phyloP scores from a whole-genome alignment of 108 stramenopile species.

The Asterionellopsis glacialis region DNA sequence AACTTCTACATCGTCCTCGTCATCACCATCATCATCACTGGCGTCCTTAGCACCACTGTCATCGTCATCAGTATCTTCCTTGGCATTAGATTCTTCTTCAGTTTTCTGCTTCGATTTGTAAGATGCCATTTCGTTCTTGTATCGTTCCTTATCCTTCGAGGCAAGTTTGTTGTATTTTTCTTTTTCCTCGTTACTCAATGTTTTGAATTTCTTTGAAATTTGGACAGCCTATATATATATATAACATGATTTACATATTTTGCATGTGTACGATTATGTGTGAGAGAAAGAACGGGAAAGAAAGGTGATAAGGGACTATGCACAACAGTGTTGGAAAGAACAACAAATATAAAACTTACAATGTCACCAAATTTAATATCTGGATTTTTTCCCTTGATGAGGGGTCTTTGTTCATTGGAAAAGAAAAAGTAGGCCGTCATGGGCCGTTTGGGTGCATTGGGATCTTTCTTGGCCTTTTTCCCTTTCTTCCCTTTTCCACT shows the following conservation, averaged over 20 bases:
- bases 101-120: constrained; percentile 9
- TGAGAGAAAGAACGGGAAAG: too few relatives aligned
- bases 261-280: too few relatives aligned
- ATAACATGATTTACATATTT: too few relatives aligned
- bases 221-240: background rate
- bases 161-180: constrained; percentile 2
- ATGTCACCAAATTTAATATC: constrained; percentile 3
- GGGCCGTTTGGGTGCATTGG: constrained; percentile 25
- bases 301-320: too few relatives aligned
- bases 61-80: background rate
- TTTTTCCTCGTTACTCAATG: background rate
- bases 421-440: constrained; percentile 23
- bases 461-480: constrained; percentile 27
- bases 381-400: constrained; percentile 21
- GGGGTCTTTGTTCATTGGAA: constrained; percentile 10
- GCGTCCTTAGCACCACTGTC: background rate
- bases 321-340: too few relatives aligned
- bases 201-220: constrained; percentile 4
- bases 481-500: constrained; percentile 7
- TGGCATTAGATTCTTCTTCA: constrained; percentile 18
- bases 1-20: background rate
- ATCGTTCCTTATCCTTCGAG: constrained; percentile 6
- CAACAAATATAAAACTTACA: background rate
- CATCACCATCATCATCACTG: constrained; percentile 5
- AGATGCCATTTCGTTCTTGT: constrained; percentile 9